Base-by-base conservation (phyloP, 2,329 filamentous ascomycete species). In the Gnomoniopsis smithogilvyi region DNA sequence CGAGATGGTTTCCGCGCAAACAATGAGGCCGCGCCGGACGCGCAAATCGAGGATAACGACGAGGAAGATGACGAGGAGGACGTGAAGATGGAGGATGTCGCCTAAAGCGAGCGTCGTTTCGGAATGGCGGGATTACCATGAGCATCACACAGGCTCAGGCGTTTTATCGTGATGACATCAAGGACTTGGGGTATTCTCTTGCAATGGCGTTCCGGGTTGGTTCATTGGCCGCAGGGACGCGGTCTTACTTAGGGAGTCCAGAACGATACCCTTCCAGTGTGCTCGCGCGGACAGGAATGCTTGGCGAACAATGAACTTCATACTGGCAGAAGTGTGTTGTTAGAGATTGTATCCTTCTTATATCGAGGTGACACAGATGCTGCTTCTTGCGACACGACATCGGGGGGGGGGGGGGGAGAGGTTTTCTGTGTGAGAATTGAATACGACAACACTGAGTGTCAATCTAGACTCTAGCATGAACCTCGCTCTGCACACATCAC, bases 31-130 rank as follows among this genome's bases (percentile, higher is more conserved):
- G 72, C 78, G 15, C 76, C 77, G 19, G 75, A 75, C 53, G 74
- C 77, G 30, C 80, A 80, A 45, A 77, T 78, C 24, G 78, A 72
- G 14, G 86, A 84, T 46, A 82, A 84, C 51, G 76, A 77, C 2
- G 86, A 85, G 24, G 82, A 83, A 12, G 89, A 89, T 43, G 86
- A 80, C 11, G 80, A 81, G 26, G 85, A 87, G 22, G 80, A 87
- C 55, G 78, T 88, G 59, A 86, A 92, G 72, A 92, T 95, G 83
- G 90, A 94, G 72, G 90, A 92, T 72, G 89, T 93, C 24, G 52
- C 46, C 17, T 56, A 51, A 36, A 21, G n/a, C 38, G 53, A 21
- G n/a, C 6, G 19, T 14, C 45, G 6, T 47, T 47, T 24, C 19
- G 45, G 21, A 10, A 4, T n/a, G 19, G 17, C 14, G 6, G 17